Base-by-base conservation (phyloP, 345 rosid genomes). In the Sapria himalayana region DNA sequence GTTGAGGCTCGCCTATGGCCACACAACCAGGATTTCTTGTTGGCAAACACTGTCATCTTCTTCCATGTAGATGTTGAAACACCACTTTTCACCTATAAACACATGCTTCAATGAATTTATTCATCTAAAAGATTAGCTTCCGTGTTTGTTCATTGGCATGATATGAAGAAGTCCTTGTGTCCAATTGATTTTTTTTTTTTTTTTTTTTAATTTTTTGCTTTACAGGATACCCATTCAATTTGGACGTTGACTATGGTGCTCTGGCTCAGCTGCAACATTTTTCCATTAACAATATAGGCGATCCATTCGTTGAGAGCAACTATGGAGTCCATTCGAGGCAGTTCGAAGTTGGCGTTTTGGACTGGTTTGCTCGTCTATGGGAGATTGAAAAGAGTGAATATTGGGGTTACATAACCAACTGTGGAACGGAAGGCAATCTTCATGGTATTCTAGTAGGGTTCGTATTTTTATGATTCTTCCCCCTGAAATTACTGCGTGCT, bases 361-460 rank as follows among this genome's bases (percentile, higher is more conserved):
- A 89, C 64, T 89, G 98, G 98, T 89, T 89, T 72, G 98, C 98
- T 27, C 85, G 91, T 50, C 56, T 89, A 8, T 82, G 98, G 98
- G 98, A 89, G 56, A 66, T 89, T n/a, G 93, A 82, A 68, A 76
- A 74, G 58, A 54, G 64, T 63, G 81, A 89, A 33, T 89, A 82
- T 60, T 89, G 98, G 98, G 98, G 98, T 34, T 89, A 89, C 53
- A 89, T 89, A 27, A 89, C 98, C 25, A 89, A 82, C 36, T 82
- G 98, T 45, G 98, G 98, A 16, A 89, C 98, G 6, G 98, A 89
- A 61, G 98, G 98, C 41, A 89, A 89, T 61, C 98, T 89, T 52
- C 98, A 89, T 55, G 98, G 98, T 12, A 74, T 89, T 52, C 63
- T 89, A 50, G 76, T 89, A 4, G 98, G 94, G 94, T 81, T 11